phyloP scores from a whole-genome alignment of 2,329 filamentous ascomycete genomes.

The Penicillium sumatraense region DNA sequence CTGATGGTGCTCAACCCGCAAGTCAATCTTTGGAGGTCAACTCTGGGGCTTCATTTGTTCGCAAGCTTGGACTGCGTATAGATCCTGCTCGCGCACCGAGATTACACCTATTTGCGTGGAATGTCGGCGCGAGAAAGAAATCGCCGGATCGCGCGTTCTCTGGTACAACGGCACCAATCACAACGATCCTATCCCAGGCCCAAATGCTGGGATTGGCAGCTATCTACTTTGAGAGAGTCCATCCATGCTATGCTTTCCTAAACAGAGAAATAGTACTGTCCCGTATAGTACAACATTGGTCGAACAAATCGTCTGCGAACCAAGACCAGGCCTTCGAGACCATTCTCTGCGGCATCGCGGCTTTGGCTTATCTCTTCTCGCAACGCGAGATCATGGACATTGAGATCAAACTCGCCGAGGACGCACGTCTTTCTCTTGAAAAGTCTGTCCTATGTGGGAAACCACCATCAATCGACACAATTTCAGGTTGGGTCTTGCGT shows the following conservation, averaged over 20 bases:
- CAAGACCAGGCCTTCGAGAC: constrained; percentile 48
- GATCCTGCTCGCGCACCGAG: constrained; percentile 59
- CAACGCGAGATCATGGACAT: constrained; percentile 44
- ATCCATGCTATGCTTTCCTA: constrained; percentile 58
- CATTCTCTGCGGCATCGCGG: constrained; percentile 60
- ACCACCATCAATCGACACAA: constrained; percentile 33
- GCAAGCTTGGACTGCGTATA: constrained; percentile 57
- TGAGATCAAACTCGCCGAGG: constrained; percentile 54
- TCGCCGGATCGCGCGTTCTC: constrained; percentile 15
- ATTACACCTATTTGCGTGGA: constrained; percentile 63
- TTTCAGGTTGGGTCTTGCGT: constrained; percentile 57
- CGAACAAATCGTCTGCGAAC: constrained; percentile 15
- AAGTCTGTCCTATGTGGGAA: constrained; percentile 36
- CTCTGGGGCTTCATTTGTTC: constrained; percentile 61
- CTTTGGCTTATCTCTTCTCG: constrained; percentile 59
- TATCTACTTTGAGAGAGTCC: constrained; percentile 59
- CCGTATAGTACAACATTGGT: constrained; percentile 37
- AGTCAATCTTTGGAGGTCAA: constrained; percentile 58
- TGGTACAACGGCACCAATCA: constrained; percentile 37
- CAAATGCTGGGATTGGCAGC: constrained; percentile 53
- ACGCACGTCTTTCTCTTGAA: constrained; percentile 54
- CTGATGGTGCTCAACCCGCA: constrained; percentile 4
- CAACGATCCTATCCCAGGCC: constrained; percentile 52
- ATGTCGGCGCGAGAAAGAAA: constrained; percentile 42
- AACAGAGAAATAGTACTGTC: constrained; percentile 32